A percentile compares a stretch with the other conserved stretches of the same genome.
phyloP scores from a whole-genome alignment of 192 early-diverging fungal genomes.

The Coemansia sp. region DNA sequence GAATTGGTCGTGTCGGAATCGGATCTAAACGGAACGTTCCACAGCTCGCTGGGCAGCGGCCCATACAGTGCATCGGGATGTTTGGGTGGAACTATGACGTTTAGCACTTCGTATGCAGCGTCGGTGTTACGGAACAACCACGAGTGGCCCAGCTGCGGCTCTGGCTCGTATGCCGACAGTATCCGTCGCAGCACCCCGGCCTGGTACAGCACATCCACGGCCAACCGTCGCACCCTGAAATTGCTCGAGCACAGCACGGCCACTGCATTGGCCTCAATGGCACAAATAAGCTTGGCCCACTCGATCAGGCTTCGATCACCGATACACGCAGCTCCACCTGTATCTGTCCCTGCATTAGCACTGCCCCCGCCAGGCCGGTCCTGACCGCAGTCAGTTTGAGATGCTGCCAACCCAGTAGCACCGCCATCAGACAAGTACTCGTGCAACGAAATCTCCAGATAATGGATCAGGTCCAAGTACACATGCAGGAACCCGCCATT shows the following conservation, averaged over 20 bases:
- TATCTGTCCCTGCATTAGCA: slow-evolving; percentile 1
- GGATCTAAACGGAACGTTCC: slow-evolving; percentile 37
- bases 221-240: slow-evolving; percentile 26
- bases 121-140: slow-evolving; percentile 31
- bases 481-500: slow-evolving; percentile 62
- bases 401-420: not conserved
- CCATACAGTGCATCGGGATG: not conserved
- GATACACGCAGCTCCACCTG: not conserved
- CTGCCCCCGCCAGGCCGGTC: not conserved
- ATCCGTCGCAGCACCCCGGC: slow-evolving; percentile 33
- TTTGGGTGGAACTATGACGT: slow-evolving; percentile 22
- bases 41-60: slow-evolving; percentile 26
- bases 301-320: slow-evolving; percentile 24
- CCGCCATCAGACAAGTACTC: slow-evolving; percentile 21
- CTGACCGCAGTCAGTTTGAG: not conserved
- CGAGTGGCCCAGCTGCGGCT: slow-evolving; percentile 13
- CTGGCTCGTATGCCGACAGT: slow-evolving; percentile 22
- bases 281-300: slow-evolving; percentile 35
- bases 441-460: slow-evolving; percentile 37
- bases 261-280: slow-evolving; percentile 41
- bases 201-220: slow-evolving; percentile 42
- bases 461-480: slow-evolving; percentile 62
- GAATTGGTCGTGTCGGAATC: not conserved
- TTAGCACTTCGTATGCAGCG: slow-evolving; percentile 44
- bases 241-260: slow-evolving; percentile 47